phyloP scores from a whole-genome alignment of 2,329 filamentous ascomycete genomes.

The Xylariomycetidae sp. region DNA sequence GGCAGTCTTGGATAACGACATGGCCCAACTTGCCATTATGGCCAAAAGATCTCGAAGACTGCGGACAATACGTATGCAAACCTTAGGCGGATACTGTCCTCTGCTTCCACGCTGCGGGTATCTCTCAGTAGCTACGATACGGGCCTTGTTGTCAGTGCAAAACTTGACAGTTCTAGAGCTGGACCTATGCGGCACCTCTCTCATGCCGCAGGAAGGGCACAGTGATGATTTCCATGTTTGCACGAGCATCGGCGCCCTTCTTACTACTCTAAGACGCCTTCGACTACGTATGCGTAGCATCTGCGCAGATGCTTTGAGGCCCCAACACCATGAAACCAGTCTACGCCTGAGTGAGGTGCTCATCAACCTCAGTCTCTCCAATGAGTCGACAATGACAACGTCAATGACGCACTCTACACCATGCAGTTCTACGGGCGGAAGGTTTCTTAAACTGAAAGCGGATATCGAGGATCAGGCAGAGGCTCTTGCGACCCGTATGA shows the following conservation, averaged over 20 bases:
- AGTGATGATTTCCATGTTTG: neutral
- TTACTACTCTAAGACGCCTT: slow-evolving; percentile 5
- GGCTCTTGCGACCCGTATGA: slow-evolving; percentile 4
- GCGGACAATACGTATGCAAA: slow-evolving; percentile 3
- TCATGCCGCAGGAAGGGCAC: neutral
- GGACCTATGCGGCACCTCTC: neutral
- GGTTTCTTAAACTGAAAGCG: slow-evolving; percentile 3
- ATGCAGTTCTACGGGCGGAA: slow-evolving; percentile 2
- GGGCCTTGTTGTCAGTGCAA: neutral
- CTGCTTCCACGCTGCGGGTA: neutral
- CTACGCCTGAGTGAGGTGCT: slow-evolving; percentile 1
- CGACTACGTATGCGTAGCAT: slow-evolving; percentile 7
- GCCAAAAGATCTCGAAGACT: slow-evolving; percentile 5
- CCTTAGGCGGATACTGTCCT: neutral
- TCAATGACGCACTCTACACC: slow-evolving; percentile 2
- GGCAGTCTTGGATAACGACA: slow-evolving; percentile 2
- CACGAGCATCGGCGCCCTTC: neutral
- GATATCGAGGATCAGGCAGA: slow-evolving; percentile 4
- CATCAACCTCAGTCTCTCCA: slow-evolving; percentile 5
- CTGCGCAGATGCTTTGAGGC: slow-evolving; percentile 2
- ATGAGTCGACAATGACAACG: neutral
- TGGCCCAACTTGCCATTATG: slow-evolving; percentile 4
- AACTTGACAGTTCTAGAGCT: neutral
- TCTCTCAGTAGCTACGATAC: neutral
- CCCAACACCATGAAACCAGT: neutral